These are phyloP conservation scores for Centaurea solstitialis DNA, from an alignment of 129 eudicot genomes.

Conservation along the genomic window DNA sequence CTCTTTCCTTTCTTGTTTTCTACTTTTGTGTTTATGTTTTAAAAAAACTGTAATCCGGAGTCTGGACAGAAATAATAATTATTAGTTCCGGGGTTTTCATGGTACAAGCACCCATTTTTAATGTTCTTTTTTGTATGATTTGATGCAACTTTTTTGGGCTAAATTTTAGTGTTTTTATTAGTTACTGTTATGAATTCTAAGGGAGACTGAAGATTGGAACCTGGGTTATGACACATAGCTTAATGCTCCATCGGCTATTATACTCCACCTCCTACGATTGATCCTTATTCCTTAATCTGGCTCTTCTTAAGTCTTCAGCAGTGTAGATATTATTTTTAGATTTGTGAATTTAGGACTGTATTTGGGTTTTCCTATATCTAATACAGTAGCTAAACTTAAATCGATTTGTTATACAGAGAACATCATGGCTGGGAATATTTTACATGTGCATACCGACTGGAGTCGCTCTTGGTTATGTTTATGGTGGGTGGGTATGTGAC, in stretches of 20 bases:
- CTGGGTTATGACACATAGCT: neutral
- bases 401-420: conserved; percentile 49
- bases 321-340: too few species aligned
- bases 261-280: neutral
- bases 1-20: conserved; percentile 6
- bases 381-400: conserved; percentile 7
- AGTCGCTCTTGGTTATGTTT: conserved; percentile 86
- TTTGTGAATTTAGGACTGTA: neutral
- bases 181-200: neutral
- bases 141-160: neutral
- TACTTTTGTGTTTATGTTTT: neutral
- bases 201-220: neutral
- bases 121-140: neutral
- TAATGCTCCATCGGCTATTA: neutral
- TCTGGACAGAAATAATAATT: neutral
- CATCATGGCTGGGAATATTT: conserved; percentile 93
- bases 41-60: neutral
- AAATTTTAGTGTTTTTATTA: too few species aligned
- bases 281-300: neutral
- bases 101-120: neutral
- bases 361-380: neutral
- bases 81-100: neutral
- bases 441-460: conserved; percentile 99
- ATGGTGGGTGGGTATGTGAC: conserved; percentile 81
- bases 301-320: too few species aligned